These are phyloP conservation scores for Globisporangium viniferum DNA, from an alignment of 352 stramenopile species.

Conservation along the genomic window DNA sequence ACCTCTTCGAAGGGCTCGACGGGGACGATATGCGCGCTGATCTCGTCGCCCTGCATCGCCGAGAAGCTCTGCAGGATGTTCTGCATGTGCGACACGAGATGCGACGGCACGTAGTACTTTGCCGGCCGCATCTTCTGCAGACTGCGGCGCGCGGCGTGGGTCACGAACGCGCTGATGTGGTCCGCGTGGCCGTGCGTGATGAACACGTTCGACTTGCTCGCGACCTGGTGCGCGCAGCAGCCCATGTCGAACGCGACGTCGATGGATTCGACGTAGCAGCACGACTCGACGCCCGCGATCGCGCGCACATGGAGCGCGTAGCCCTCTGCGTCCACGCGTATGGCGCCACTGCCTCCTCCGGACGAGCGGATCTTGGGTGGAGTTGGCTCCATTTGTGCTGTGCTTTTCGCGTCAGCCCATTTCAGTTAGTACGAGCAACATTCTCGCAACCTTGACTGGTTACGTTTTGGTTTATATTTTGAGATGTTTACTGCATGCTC, in stretches of 20 bases:
- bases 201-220: conserved; percentile 75
- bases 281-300: conserved; percentile 73
- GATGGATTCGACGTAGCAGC: conserved; percentile 68
- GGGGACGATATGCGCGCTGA: conserved; percentile 48
- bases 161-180: conserved; percentile 66
- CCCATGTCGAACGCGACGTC: conserved; percentile 81
- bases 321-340: conserved; percentile 32
- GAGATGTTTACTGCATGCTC: too few species aligned
- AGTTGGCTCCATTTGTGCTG: neutral
- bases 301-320: conserved; percentile 58
- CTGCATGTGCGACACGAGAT: conserved; percentile 50
- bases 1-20: conserved; percentile 52
- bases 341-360: neutral
- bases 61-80: conserved; percentile 47
- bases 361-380: neutral
- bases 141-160: conserved; percentile 55
- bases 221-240: conserved; percentile 39
- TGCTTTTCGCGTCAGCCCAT: neutral
- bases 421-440: neutral
- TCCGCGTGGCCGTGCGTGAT: conserved; percentile 87
- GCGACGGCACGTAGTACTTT: conserved; percentile 63
- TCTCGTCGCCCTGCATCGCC: conserved; percentile 61
- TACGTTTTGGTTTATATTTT: too few species aligned
- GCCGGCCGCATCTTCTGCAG: conserved; percentile 55
- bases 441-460: neutral